phyloP scores from a whole-genome alignment of 495 filamentous ascomycete genomes.

The Penicillium steckii region DNA sequence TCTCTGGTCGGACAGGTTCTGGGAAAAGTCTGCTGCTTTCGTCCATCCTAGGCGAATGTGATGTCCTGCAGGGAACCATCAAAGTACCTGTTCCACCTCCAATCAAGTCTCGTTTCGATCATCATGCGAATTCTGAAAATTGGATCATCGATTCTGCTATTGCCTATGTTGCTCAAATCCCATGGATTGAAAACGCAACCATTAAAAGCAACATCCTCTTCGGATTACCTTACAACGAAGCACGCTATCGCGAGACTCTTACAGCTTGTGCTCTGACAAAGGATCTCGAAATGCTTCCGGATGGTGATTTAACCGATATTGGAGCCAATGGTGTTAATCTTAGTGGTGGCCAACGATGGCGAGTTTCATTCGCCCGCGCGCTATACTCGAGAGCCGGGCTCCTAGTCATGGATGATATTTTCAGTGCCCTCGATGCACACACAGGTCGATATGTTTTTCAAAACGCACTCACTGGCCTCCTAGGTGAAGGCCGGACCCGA shows the following conservation, averaged over 20 bases:
- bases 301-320: constrained; percentile 77
- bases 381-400: constrained; percentile 79
- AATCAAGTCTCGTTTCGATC: constrained; percentile 25
- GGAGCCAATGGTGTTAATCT: constrained; percentile 82
- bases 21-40: constrained; percentile 65
- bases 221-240: constrained; percentile 63
- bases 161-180: constrained; percentile 78
- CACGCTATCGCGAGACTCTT: constrained; percentile 64
- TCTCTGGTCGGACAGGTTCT: constrained; percentile 56
- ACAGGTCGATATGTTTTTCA: constrained; percentile 78
- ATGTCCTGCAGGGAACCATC: constrained; percentile 46
- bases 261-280: constrained; percentile 69
- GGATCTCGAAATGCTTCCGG: constrained; percentile 69
- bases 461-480: constrained; percentile 65
- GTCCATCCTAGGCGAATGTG: constrained; percentile 61
- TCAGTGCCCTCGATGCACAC: constrained; percentile 67
- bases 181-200: constrained; percentile 83
- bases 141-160: constrained; percentile 58
- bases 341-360: constrained; percentile 81
- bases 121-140: constrained; percentile 20
- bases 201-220: constrained; percentile 74
- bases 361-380: constrained; percentile 74
- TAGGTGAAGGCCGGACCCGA: constrained; percentile 68
- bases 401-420: constrained; percentile 81
- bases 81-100: constrained; percentile 39